A percentile compares a stretch with the other conserved stretches of the same genome.
Evolutionary conservation across 371 early-diverging fungal genomes (phyloP).

Genomic region (Rhizopus sp.): DNA sequence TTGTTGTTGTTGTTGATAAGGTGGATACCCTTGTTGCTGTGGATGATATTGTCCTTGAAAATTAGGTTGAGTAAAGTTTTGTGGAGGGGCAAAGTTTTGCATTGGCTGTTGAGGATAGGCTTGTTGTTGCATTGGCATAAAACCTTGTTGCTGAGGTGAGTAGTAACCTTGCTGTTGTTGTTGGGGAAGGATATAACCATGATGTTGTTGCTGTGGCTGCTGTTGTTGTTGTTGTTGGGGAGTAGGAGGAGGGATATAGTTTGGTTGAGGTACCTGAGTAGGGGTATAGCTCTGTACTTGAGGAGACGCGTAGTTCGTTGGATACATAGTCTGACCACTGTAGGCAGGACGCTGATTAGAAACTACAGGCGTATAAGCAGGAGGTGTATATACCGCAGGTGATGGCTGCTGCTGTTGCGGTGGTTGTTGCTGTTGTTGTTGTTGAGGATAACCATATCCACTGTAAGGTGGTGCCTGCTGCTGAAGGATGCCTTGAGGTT

Average conservation of each 20-base stretch:
- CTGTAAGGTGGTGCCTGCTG: constrained; percentile 15
- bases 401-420: constrained; percentile 19
- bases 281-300: constrained; percentile 18
- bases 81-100: constrained; percentile 22
- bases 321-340: background rate
- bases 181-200: background rate
- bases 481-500: constrained; percentile 20
- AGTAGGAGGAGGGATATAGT: constrained; percentile 23
- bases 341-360: constrained; percentile 2
- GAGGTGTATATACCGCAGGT: constrained; percentile 23
- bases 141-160: constrained; percentile 15
- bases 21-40: constrained; percentile 18
- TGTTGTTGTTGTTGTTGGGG: constrained; percentile 5
- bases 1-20: constrained; percentile 18
- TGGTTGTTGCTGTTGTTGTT: background rate
- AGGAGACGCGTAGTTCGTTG: background rate
- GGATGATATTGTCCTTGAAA: constrained; percentile 4
- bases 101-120: constrained; percentile 36
- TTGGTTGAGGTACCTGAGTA: constrained; percentile 18
- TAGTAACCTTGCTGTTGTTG: constrained; percentile 27
- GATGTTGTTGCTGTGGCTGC: constrained; percentile 14
- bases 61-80: constrained; percentile 12
- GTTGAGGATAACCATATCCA: constrained; percentile 6
- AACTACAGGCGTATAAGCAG: constrained; percentile 19
- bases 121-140: constrained; percentile 16